Evolutionary conservation across 345 rosid species (phyloP), one percentile per base, ranked within the genome.

Genomic region (Syzygium jambos): DNA sequence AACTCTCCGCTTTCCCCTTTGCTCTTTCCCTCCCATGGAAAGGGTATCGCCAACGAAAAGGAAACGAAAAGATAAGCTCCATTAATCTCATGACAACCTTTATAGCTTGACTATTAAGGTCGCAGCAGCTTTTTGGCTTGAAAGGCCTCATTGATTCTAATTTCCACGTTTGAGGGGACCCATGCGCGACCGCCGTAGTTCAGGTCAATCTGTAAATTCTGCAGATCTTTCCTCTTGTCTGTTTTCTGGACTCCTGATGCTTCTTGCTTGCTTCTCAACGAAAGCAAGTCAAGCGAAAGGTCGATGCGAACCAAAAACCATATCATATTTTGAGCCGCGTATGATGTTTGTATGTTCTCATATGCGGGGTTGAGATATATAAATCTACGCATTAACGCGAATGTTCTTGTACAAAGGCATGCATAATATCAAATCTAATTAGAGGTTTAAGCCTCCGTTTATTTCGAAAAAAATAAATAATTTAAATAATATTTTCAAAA

Each of bases 391-490:
- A n/a, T 57, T 2, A 11, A 10, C 27, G 11, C 11, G 63, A 57
- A 57, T 57, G 25, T 57, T 25, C 63, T 57, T 57, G 29, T 25
- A 23, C 63, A 57, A 10, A 57, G 3, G 0, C 0, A 57, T 25
- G 14, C 7, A 10, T 57, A 57, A 57, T 57, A 10, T 57, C 17
- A 12, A 12, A 5, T 27, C 34, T n/a, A 61, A 27, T 61, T n/a
- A 61, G 34, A 61, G 17, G 4, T 11, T n/a, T 13, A 4, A n/a
- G 0, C 5, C 5, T 61, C 0, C 2, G 7, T 61, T 61, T 61
- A 57, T 61, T 61, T 14, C 1, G 5, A 6, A 2, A 0, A 6
- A n/a, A 61, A n/a, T n/a, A 6, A n/a, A 10, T 61, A 0, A 61
- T 61, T n/a, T 61, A 12, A 2, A 23, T n/a, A 61, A n/a, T n/a